Evolutionary conservation across 352 stramenopile genomes (phyloP).

Genomic region (Globisporangium takayamanum): DNA sequence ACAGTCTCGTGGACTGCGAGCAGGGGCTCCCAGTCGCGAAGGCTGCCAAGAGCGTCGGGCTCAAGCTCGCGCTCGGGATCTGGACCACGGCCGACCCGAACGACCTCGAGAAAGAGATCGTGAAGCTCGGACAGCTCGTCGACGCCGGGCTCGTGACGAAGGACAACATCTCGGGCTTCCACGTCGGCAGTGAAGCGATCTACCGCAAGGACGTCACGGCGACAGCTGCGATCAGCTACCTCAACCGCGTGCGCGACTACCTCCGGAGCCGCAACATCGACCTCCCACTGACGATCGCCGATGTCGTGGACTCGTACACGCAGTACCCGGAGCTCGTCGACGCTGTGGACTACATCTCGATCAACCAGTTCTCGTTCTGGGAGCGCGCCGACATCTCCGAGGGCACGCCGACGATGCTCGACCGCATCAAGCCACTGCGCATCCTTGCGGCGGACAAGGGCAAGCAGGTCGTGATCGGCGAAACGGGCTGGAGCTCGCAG

Average conservation of each 20-base stretch:
- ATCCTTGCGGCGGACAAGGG: constrained; percentile 30
- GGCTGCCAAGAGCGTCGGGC: constrained; percentile 31
- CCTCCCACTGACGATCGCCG: constrained; percentile 58
- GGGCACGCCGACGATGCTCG: constrained; percentile 36
- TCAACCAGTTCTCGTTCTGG: constrained; percentile 84
- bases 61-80: constrained; percentile 58
- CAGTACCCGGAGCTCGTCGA: constrained; percentile 48
- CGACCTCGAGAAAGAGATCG: constrained; percentile 41
- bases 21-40: constrained; percentile 38
- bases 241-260: constrained; percentile 53
- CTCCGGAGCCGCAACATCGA: constrained; percentile 30
- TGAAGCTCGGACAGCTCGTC: constrained; percentile 34
- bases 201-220: constrained; percentile 55
- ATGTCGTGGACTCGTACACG: constrained; percentile 68
- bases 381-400: constrained; percentile 43
- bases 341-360: constrained; percentile 56
- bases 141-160: constrained; percentile 29
- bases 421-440: constrained; percentile 47
- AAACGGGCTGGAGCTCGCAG: constrained; percentile 57
- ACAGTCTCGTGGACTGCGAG: constrained; percentile 53
- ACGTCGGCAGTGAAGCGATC: constrained; percentile 63
- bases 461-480: constrained; percentile 64
- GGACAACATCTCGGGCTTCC: constrained; percentile 38
- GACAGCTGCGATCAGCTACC: constrained; percentile 42
- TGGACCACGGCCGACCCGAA: constrained; percentile 39